These are phyloP conservation scores for Caryopteris hybrid DNA, from an alignment of 305 asterid species.

Conservation along the genomic window DNA sequence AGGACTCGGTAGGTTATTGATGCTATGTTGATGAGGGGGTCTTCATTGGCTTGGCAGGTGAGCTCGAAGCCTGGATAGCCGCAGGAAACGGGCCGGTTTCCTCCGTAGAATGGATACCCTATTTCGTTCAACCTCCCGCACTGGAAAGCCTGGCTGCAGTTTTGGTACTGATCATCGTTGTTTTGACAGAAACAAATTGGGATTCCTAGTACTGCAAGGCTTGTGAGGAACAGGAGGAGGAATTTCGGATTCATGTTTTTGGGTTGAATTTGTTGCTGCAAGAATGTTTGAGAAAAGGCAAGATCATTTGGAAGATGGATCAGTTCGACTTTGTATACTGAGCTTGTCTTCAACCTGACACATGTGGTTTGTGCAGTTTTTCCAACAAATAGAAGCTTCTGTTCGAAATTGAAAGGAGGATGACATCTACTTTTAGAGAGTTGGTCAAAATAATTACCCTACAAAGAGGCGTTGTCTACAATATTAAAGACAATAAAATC, in stretches of 20 bases:
- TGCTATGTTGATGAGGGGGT: slow-evolving; percentile 20
- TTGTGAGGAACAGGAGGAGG: background rate
- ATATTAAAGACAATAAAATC: too few relatives aligned
- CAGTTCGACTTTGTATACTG: background rate
- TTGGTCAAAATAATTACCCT: too few relatives aligned
- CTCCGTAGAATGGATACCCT: slow-evolving; percentile 55
- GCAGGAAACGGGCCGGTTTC: slow-evolving; percentile 31
- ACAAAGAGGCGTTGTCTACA: too few relatives aligned
- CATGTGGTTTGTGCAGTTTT: background rate
- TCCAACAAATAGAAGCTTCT: slow-evolving; percentile 41
- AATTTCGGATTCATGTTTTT: slow-evolving; percentile 8
- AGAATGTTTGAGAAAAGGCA: background rate
- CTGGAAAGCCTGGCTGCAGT: slow-evolving; percentile 26
- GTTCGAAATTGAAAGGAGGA: slow-evolving; percentile 7
- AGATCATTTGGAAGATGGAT: background rate
- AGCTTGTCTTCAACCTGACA: background rate
- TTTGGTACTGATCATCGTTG: slow-evolving; percentile 5
- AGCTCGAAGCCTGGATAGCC: slow-evolving; percentile 51
- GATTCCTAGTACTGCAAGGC: slow-evolving; percentile 9
- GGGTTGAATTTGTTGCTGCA: background rate
- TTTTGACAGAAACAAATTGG: slow-evolving; percentile 24
- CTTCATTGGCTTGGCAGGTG: slow-evolving; percentile 20
- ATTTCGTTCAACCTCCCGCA: slow-evolving; percentile 30
- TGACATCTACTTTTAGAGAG: too few relatives aligned
- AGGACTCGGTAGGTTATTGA: slow-evolving; percentile 30